Evolutionary conservation across 495 filamentous ascomycete species (phyloP).

Genomic region (Podospora tetraspora): DNA sequence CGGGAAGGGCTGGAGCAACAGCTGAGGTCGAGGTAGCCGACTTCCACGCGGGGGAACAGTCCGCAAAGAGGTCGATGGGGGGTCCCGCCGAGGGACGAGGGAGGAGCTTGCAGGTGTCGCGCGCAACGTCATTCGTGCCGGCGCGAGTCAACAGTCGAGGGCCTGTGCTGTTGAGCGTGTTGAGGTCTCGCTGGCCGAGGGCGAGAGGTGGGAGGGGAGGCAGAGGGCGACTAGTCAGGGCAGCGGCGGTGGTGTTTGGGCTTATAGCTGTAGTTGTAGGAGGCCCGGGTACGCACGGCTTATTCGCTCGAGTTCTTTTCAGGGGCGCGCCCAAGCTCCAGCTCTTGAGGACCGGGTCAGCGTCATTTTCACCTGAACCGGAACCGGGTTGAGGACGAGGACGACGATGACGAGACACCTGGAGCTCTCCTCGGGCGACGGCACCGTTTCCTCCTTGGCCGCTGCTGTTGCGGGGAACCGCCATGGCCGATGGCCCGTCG

Average conservation of each 20-base stretch:
- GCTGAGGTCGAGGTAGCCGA: neutral
- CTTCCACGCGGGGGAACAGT: neutral
- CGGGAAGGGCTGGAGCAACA: neutral
- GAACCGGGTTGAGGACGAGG: neutral
- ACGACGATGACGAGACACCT: neutral
- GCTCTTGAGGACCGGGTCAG: neutral
- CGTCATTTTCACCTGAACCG: neutral
- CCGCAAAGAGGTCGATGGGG: neutral
- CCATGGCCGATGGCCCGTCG: neutral
- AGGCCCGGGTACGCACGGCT: neutral
- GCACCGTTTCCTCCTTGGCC: neutral
- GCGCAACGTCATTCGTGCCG: neutral
- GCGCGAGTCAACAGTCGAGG: neutral
- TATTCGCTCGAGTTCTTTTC: neutral
- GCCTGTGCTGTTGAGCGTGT: neutral
- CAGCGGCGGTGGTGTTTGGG: neutral
- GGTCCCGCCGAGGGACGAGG: neutral
- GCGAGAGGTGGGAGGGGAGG: slow-evolving; percentile 1
- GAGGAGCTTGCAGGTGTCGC: neutral
- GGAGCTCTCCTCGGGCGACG: neutral
- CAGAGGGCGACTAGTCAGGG: neutral
- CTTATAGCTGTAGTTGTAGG: neutral
- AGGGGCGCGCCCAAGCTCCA: slow-evolving; percentile 3
- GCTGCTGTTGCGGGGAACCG: neutral
- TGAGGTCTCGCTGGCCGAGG: slow-evolving; percentile 2